phyloP scores from a whole-genome alignment of 2,329 filamentous ascomycete species.

The Aspergillus pseudonomiae region DNA sequence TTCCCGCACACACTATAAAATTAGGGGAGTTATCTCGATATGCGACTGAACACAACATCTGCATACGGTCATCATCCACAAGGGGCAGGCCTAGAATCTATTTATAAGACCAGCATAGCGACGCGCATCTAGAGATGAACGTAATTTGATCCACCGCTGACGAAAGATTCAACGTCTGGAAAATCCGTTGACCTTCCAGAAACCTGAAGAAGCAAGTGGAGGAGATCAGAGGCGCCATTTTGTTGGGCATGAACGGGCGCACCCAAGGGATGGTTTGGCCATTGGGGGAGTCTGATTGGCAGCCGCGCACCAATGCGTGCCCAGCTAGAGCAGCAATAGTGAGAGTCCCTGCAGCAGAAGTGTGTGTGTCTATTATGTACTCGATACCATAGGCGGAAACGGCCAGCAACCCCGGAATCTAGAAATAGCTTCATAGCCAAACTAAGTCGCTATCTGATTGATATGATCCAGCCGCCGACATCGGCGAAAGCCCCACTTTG shows the following conservation, averaged over 20 bases:
- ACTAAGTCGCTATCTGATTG: constrained; percentile 16
- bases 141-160: neutral
- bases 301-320: neutral
- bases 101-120: neutral
- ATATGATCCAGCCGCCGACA: constrained; percentile 20
- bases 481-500: constrained; percentile 10
- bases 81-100: neutral
- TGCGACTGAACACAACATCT: neutral
- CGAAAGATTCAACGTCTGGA: neutral
- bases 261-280: neutral
- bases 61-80: neutral
- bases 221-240: neutral
- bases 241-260: neutral
- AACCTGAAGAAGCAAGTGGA: constrained; percentile 2
- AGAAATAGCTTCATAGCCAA: neutral
- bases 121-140: neutral
- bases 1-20: neutral
- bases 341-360: constrained; percentile 4
- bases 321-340: neutral
- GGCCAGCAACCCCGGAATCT: neutral
- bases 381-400: neutral
- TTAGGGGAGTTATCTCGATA: neutral
- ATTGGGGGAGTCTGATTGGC: neutral
- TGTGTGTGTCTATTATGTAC: neutral
- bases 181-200: neutral